Evolutionary conservation across 2,329 filamentous ascomycete species (phyloP).

Genomic region (Emmonsiellopsis sp.): DNA sequence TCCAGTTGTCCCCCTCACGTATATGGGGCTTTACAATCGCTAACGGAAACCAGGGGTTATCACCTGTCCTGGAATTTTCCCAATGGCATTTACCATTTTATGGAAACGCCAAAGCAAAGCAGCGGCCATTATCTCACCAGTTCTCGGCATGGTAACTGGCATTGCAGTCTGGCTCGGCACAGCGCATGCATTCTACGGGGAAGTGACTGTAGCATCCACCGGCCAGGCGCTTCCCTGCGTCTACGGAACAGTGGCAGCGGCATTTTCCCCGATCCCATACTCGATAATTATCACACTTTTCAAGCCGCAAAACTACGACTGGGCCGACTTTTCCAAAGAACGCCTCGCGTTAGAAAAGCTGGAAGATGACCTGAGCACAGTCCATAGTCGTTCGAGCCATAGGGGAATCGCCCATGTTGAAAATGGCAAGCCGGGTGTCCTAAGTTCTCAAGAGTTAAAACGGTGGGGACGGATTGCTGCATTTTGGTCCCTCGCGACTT

Average conservation of each 20-base stretch:
- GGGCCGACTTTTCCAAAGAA: constrained; percentile 29
- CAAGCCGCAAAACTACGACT: constrained; percentile 36
- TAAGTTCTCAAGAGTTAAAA: constrained; percentile 24
- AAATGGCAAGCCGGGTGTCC: background rate
- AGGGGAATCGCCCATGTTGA: background rate
- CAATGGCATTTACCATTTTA: constrained; percentile 45
- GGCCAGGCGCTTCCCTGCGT: constrained; percentile 43
- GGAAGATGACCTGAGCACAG: background rate
- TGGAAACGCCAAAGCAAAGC: constrained; percentile 43
- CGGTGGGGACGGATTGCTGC: constrained; percentile 40
- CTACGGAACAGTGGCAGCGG: constrained; percentile 46
- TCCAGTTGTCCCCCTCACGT: too few species aligned
- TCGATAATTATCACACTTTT: constrained; percentile 40
- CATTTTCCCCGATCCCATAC: constrained; percentile 44
- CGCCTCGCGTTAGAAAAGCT: constrained; percentile 20
- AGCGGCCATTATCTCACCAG: constrained; percentile 43
- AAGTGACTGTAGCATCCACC: constrained; percentile 41
- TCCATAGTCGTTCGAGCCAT: background rate
- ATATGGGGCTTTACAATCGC: background rate
- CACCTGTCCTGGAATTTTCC: constrained; percentile 47
- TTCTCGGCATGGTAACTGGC: constrained; percentile 43
- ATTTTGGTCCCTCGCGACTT: constrained; percentile 42
- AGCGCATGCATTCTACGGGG: constrained; percentile 39
- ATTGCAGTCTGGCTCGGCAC: constrained; percentile 46
- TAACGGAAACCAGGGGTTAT: constrained; percentile 33